Base-by-base conservation (phyloP, 129 eudicot genomes). In the Lactuca sativa region DNA sequence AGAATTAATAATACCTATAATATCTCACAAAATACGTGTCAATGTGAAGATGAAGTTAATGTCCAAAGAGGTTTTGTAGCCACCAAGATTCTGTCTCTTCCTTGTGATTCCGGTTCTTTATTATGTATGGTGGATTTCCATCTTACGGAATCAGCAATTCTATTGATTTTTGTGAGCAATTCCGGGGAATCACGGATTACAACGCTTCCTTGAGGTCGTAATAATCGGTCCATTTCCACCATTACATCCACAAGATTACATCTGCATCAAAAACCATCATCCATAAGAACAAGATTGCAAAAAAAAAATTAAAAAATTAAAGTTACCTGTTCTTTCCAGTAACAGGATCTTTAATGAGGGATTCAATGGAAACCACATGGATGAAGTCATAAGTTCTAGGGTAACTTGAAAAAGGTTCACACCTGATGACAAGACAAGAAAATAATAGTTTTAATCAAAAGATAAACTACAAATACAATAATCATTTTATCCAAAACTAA, bases 371-470 rank as follows among this genome's bases (percentile, higher is more conserved):
- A 75, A 81, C 79, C 55, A 85, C 92, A 72, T 95, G 99, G 34
- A 95, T 85, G 56, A 95, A 78, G 77, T 95, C 99, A 54, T 85
- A 95, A 15, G 97, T 87, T 62, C 99, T 90, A 65, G 99, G 99
- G 77, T 90, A 95, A 38, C 97, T 95, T 38, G 99, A 95, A 83
- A 95, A 95, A 40, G 99, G 99, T 67, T 95, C 99, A 52, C 99
- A 95, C 99, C 99, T 93, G 64, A 33, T 48, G 57, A 62, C 58
- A 60, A 14, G 17, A 56, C 9, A 67, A 74, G 16, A 38, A 62
- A 53, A 57, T 40, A n/a, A 43, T 33, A 10, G 34, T 44, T 56
- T 17, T 47, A 21, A 56, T 56, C 60, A 49, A 47, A 18, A 74
- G 31, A 30, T 18, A 30, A 17, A n/a, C 14, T 65, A 18, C 8